These are phyloP conservation scores for Lasiosphaeriaceae sp. DNA, from an alignment of 495 filamentous ascomycete species.

Conservation along the genomic window DNA sequence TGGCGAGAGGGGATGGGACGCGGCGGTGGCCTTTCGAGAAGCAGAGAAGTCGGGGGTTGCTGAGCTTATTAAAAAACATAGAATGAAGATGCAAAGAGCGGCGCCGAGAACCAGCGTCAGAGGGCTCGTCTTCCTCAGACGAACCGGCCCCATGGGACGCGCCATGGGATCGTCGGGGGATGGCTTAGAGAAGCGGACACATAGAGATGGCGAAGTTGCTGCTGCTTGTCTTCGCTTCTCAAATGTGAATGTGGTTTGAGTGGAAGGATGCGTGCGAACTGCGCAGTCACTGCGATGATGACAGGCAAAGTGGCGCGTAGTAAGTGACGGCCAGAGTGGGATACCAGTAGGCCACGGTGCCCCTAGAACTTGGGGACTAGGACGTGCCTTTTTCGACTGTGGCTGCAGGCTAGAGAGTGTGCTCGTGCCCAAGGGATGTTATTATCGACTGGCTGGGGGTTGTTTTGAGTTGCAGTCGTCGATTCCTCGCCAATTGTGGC, in stretches of 20 bases:
- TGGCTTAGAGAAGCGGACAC: slow-evolving; percentile 17
- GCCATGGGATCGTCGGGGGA: slow-evolving; percentile 34
- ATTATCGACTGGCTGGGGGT: not conserved
- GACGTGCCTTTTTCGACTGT: not conserved
- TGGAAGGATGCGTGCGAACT: no score
- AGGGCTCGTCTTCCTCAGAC: slow-evolving; percentile 53
- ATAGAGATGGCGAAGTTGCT: slow-evolving; percentile 14
- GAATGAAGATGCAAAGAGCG: slow-evolving; percentile 49
- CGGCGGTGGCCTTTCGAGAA: slow-evolving; percentile 50
- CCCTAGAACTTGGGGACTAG: no score
- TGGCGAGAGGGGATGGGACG: slow-evolving; percentile 71
- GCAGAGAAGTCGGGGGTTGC: slow-evolving; percentile 39
- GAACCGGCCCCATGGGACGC: slow-evolving; percentile 53
- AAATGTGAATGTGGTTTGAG: no score
- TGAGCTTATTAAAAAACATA: slow-evolving; percentile 48
- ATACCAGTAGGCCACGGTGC: not conserved
- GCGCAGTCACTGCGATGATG: not conserved
- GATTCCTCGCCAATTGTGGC: slow-evolving; percentile 10
- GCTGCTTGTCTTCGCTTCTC: not conserved
- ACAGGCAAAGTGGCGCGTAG: not conserved
- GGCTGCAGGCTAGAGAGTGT: not conserved
- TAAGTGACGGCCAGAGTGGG: no score
- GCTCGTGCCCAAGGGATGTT: not conserved
- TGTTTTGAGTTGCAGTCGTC: not conserved
- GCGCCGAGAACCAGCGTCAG: slow-evolving; percentile 46